Base-by-base conservation (phyloP, 2,329 filamentous ascomycete species). In the Penicillium nordicum region DNA sequence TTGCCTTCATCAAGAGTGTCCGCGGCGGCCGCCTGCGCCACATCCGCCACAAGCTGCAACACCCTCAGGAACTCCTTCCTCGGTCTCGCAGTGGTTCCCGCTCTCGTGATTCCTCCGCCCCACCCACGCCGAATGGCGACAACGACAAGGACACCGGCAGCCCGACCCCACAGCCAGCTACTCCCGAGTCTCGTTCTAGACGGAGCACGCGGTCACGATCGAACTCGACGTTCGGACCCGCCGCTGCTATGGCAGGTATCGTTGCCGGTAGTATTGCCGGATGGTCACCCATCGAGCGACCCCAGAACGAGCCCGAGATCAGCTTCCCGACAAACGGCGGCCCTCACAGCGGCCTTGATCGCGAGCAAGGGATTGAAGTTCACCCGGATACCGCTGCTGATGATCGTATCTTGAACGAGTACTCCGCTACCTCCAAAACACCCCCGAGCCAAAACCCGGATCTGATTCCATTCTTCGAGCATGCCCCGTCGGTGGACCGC, bases 181-280 rank as follows among this genome's bases (percentile, higher is more conserved):
- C 81, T 0, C 83, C 84, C 1, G 82, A 84, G 43, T 82, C 78
- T 14, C 74, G 77, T 10, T 78, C 78, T 29, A 76, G 77, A 54
- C 70, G 66, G 49, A 72, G 81, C 48, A 78, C 76, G 2, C 79
- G 84, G 55, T 85, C 84, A 34, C 79, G 83, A 30, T 86, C 83
- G 14, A 87, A 84, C 69, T 80, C 79, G 2, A 71, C 76, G 1
- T 80, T 87, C 61, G 84, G 82, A 5, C 81, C 84, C 9, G 84
- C 83, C 14, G 79, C 83, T 44, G 85, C 84, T 37, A 86, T 87
- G 84, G 84, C 84, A 25, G 85, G 85, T 63, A 79, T 87, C 46
- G 79, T 87, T 37, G 85, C 84, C n/a, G 84, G 85, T 51, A 85
- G 83, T 67, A 80, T 88, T 61, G 84, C 80, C 41, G 84, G 84